These are phyloP conservation scores for Penicillium hordei DNA, from an alignment of 2,329 filamentous ascomycete genomes.

Conservation along the genomic window DNA sequence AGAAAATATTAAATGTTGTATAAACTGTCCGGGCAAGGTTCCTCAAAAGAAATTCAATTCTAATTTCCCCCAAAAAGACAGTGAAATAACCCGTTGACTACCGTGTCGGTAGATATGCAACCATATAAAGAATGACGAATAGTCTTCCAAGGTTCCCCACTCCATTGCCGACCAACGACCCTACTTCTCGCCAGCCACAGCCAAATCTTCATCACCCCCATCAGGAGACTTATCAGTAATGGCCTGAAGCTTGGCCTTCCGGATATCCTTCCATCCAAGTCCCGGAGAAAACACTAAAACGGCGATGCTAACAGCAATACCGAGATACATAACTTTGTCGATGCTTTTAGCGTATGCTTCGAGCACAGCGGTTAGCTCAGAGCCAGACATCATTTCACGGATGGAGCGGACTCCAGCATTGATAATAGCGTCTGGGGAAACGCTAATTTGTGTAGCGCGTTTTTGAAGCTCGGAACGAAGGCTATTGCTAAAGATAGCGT, in stretches of 20 bases:
- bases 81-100: not conserved
- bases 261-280: conserved; percentile 33
- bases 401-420: conserved; percentile 26
- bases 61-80: not conserved
- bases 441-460: conserved; percentile 15
- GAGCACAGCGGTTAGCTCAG: conserved; percentile 26
- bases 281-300: conserved; percentile 27
- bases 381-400: conserved; percentile 25
- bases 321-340: conserved; percentile 32
- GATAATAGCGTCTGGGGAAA: conserved; percentile 24
- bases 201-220: not conserved
- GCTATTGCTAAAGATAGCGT: conserved; percentile 29
- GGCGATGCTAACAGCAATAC: conserved; percentile 23
- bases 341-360: conserved; percentile 30
- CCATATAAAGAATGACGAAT: not conserved
- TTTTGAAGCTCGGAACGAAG: conserved; percentile 22
- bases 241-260: conserved; percentile 24
- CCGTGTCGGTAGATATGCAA: not conserved
- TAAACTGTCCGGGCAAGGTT: not conserved
- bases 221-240: conserved; percentile 8
- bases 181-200: not conserved
- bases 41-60: not conserved
- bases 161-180: not conserved
- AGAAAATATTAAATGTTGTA: not conserved
- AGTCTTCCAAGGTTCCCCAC: not conserved